Base-by-base conservation (phyloP, 2,329 filamentous ascomycete species). In the Beauveria medogensis region DNA sequence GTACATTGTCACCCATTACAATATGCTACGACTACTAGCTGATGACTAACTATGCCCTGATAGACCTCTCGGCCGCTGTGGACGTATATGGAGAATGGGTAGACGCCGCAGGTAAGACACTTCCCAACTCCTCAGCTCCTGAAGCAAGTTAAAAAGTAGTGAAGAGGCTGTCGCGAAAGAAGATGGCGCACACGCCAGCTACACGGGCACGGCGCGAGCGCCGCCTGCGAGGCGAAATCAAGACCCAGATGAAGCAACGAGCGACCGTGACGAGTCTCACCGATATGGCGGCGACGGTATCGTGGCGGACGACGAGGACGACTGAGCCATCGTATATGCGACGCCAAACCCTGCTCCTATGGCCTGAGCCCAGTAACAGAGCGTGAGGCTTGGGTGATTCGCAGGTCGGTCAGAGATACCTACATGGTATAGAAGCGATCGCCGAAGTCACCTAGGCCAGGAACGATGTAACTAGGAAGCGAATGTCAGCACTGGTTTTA, bases 61-160 rank as follows among this genome's bases (percentile, higher is more conserved):
- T 54, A 96, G 91, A 95, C 73, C 85, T 97, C 28, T 95, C 91
- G 28, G 90, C 90, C 16, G 85, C 91, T 0, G 92, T 99, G 52
- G 94, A 99, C 72, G 93, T 99, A 8, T 99, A 99, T 71, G 90
- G 91, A 40, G 94, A 97, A 74, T 99, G 94, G 94, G 91, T 99
- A 65, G 94, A 99, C 76, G 94, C 94, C 65, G 79, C 83, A 65
- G 80, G 83, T 85, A 75, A 65, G 76, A 50, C 46, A 50, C 24
- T 62, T 51, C 48, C 51, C 37, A 12, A 43, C 14, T 52, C 18
- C 28, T 14, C 46, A 47, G 20, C 53, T 26, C 47, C 22, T 20
- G 28, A n/a, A 30, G 40, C 40, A 44, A 24, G 60, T 65, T 69
- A 60, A 67, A 46, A 52, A 55, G 10, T 34, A 54, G 20, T 55